phyloP scores from a whole-genome alignment of 2,329 filamentous ascomycete genomes.

The Teratosphaeria pseudoeucalypti region DNA sequence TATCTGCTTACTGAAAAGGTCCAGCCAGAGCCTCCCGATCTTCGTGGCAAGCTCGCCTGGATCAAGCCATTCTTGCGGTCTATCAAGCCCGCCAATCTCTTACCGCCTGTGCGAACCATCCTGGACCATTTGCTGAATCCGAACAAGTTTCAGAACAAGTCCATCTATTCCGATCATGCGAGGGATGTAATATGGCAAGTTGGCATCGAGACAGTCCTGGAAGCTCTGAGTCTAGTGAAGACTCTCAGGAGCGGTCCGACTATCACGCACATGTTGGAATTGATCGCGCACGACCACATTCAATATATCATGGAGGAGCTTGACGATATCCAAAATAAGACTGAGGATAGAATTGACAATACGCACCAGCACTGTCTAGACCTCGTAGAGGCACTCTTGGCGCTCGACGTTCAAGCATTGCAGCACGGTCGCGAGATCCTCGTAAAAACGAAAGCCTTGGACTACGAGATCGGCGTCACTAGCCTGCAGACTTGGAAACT shows the following conservation, averaged over 20 bases:
- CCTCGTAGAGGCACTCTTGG: conserved; percentile 56
- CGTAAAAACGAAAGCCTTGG: conserved; percentile 49
- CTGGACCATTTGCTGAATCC: conserved; percentile 59
- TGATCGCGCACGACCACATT: conserved; percentile 21
- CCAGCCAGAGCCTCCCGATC: conserved; percentile 43
- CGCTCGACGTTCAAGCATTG: conserved; percentile 61
- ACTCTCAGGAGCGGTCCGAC: conserved; percentile 19
- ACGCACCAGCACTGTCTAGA: conserved; percentile 45
- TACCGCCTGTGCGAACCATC: conserved; percentile 70
- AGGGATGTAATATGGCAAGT: conserved; percentile 53
- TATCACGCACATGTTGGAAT: conserved; percentile 19
- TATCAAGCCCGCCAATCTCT: conserved; percentile 62
- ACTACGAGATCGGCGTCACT: conserved; percentile 56
- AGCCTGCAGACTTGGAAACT: conserved; percentile 71
- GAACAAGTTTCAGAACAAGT: conserved; percentile 47
- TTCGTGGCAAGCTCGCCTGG: conserved; percentile 63
- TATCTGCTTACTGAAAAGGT: conserved; percentile 47
- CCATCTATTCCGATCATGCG: conserved; percentile 45
- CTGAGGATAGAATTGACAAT: conserved; percentile 20
- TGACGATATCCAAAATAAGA: conserved; percentile 21
- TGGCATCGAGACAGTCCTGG: conserved; percentile 36
- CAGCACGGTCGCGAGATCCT: conserved; percentile 59
- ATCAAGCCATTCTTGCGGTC: conserved; percentile 67
- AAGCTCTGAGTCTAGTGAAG: conserved; percentile 13
- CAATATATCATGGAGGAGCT: conserved; percentile 18